These are phyloP conservation scores for Acanthamoeba culbertsoni DNA, from an alignment of 208 protist genomes.

Conservation along the genomic window DNA sequence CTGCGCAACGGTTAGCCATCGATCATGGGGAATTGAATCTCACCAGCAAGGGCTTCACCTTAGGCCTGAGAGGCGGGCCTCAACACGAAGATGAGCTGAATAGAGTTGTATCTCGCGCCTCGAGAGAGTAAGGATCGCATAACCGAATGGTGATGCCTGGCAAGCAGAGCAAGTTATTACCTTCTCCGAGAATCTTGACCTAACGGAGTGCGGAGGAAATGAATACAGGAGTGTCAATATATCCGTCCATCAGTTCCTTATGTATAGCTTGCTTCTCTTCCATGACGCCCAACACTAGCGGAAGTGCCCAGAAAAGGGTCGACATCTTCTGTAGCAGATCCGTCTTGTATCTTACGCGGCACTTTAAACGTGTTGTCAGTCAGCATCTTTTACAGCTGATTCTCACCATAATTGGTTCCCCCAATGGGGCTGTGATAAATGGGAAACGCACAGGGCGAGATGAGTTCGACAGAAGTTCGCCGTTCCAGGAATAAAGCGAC, in stretches of 20 bases:
- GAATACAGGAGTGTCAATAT: neutral
- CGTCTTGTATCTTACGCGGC: neutral
- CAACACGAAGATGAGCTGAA: neutral
- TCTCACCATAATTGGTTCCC: too few relatives aligned
- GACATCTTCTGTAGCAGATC: slow-evolving; percentile 12
- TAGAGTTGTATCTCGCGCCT: neutral
- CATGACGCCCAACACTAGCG: slow-evolving; percentile 23
- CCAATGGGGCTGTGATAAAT: neutral
- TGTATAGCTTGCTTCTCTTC: neutral
- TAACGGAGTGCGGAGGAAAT: neutral
- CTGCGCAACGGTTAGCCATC: neutral
- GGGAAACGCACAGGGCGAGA: neutral
- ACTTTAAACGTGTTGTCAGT: neutral
- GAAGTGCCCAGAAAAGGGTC: neutral
- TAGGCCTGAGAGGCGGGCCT: neutral
- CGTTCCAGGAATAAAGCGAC: neutral
- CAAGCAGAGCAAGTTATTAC: neutral
- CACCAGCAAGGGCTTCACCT: neutral
- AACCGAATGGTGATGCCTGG: neutral
- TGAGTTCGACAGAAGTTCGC: neutral
- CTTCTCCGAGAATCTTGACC: neutral
- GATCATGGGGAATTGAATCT: neutral
- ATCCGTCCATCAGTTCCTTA: neutral
- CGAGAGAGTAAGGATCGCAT: neutral
- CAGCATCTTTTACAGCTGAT: too few relatives aligned